Percentiles rank a stretch among this genome's conserved stretches.
These are phyloP conservation scores for Thymus quinquecostatus DNA, from an alignment of 257 asterid species.

Conservation along the genomic window DNA sequence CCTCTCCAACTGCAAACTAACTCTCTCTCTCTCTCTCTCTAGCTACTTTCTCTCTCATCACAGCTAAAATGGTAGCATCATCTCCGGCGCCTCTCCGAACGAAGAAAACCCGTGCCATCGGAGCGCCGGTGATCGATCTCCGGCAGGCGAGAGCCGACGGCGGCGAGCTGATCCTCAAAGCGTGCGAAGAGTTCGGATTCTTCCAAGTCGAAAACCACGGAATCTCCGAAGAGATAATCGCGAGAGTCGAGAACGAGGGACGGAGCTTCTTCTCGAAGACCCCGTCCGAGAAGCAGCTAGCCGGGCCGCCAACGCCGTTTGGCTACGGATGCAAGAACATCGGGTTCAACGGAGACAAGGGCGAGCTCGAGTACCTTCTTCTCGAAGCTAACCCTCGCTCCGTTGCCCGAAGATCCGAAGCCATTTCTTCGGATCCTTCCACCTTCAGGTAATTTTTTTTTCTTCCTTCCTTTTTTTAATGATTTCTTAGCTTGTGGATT, in stretches of 20 bases:
- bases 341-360: conserved; percentile 77
- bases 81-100: conserved; percentile 38
- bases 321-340: conserved; percentile 83
- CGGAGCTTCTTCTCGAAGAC: conserved; percentile 51
- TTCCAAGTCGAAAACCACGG: conserved; percentile 71
- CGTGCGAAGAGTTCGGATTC: conserved; percentile 70
- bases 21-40: not conserved
- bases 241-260: conserved; percentile 51
- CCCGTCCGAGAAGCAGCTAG: conserved; percentile 51
- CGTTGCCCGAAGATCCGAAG: conserved; percentile 40
- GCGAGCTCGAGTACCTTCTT: conserved; percentile 71
- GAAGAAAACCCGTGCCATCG: conserved; percentile 44
- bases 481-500: not conserved
- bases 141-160: conserved; percentile 39
- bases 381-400: conserved; percentile 55
- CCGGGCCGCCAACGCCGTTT: conserved; percentile 61
- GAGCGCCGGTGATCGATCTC: conserved; percentile 62
- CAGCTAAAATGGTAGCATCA: conserved; percentile 42
- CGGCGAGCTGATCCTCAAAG: conserved; percentile 45
- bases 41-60: not conserved
- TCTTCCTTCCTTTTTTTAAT: too few species aligned
- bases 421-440: conserved; percentile 48
- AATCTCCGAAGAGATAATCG: conserved; percentile 44
- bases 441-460: conserved; percentile 52
- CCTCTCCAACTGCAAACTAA: conserved; percentile 24